A percentile compares a stretch with the other conserved stretches of the same genome.
phyloP scores from a whole-genome alignment of 2,329 filamentous ascomycete species.

The Colletotrichum sp. region DNA sequence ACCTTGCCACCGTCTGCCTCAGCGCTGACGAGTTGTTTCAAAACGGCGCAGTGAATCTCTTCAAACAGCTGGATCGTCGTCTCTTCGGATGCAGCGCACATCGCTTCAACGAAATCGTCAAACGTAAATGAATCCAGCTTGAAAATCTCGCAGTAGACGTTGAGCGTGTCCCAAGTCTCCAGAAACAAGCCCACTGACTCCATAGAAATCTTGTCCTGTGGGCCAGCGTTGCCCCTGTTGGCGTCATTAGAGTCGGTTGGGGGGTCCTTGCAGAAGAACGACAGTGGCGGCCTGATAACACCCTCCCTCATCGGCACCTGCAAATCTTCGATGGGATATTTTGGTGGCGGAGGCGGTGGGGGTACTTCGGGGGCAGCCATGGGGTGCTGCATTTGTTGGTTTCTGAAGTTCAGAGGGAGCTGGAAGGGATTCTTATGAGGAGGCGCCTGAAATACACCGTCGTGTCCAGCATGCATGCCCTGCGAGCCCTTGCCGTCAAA shows the following conservation, averaged over 20 bases:
- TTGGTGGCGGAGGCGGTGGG: slow-evolving; percentile 76
- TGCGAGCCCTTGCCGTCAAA: slow-evolving; percentile 50
- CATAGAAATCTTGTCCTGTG: slow-evolving; percentile 72
- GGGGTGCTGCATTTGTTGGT: slow-evolving; percentile 45
- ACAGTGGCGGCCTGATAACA: slow-evolving; percentile 72
- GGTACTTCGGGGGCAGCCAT: slow-evolving; percentile 51
- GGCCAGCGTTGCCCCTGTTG: slow-evolving; percentile 36
- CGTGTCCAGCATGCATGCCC: slow-evolving; percentile 23
- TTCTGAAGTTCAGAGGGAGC: slow-evolving; percentile 46
- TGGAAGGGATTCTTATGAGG: slow-evolving; percentile 52
- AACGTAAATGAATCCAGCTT: slow-evolving; percentile 96
- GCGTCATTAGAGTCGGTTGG: slow-evolving; percentile 48
- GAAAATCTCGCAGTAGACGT: slow-evolving; percentile 97
- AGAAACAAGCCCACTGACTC: slow-evolving; percentile 84
- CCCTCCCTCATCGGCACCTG: slow-evolving; percentile 75
- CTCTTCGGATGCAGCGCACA: slow-evolving; percentile 77
- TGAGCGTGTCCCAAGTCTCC: slow-evolving; percentile 95
- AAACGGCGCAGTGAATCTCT: slow-evolving; percentile 88
- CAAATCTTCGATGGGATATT: slow-evolving; percentile 95
- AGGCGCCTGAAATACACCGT: slow-evolving; percentile 42
- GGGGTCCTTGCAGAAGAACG: slow-evolving; percentile 74
- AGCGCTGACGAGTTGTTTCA: slow-evolving; percentile 83
- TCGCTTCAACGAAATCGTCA: slow-evolving; percentile 90
- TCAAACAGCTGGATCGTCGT: slow-evolving; percentile 83
- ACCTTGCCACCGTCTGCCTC: slow-evolving; percentile 79